A percentile compares a stretch with the other conserved stretches of the same genome.
Evolutionary conservation across 2,329 filamentous ascomycete genomes (phyloP).

Genomic region (Cladophialophora yegresii): DNA sequence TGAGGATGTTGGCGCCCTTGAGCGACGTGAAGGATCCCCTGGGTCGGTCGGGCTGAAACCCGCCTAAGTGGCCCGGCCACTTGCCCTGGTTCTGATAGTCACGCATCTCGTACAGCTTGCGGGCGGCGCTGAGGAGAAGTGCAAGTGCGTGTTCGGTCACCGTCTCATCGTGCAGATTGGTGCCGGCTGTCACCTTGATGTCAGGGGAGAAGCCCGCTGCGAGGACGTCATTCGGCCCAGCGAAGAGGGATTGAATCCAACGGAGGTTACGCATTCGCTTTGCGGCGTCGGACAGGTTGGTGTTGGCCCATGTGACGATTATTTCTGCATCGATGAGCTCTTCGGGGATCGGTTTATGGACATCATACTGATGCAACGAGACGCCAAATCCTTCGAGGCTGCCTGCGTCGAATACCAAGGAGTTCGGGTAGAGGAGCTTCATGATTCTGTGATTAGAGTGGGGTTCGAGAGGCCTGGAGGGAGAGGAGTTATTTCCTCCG

Average conservation of each 20-base stretch:
- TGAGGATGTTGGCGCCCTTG: conserved; percentile 58
- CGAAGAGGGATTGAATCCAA: conserved; percentile 68
- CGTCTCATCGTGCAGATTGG: conserved; percentile 63
- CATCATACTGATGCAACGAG: conserved; percentile 60
- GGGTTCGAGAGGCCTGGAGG: neutral
- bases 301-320: conserved; percentile 65
- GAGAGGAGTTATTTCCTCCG: neutral
- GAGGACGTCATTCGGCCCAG: conserved; percentile 67
- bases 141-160: conserved; percentile 66
- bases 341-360: conserved; percentile 57
- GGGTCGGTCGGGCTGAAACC: conserved; percentile 51
- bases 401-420: conserved; percentile 58
- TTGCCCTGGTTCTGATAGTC: conserved; percentile 59
- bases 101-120: conserved; percentile 44
- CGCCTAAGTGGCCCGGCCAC: conserved; percentile 64
- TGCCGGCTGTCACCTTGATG: conserved; percentile 61
- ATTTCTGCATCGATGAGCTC: conserved; percentile 61
- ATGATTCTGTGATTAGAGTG: conserved; percentile 3
- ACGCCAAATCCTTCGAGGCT: conserved; percentile 60
- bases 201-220: conserved; percentile 59
- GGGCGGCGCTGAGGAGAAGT: conserved; percentile 40
- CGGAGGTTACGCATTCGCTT: conserved; percentile 57
- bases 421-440: conserved; percentile 69
- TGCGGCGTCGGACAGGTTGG: conserved; percentile 62
- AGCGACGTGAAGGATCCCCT: conserved; percentile 60